Conservation (phyloP, 2,329 filamentous ascomycete genomes). For the Neofusicoccum parvum region DNA sequence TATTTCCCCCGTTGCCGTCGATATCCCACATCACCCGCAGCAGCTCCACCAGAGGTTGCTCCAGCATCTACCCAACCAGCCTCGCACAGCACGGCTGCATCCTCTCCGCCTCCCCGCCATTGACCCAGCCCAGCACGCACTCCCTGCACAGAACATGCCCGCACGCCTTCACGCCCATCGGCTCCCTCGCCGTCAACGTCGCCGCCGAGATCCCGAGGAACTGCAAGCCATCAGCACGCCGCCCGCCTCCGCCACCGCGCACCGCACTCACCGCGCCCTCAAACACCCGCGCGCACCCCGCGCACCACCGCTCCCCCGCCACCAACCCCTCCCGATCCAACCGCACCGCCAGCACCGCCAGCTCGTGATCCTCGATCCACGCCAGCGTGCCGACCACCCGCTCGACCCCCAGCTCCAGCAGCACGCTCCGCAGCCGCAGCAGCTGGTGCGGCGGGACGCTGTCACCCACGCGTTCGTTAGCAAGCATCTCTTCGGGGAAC, state of each 20-base stretch:
- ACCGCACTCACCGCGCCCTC: background rate
- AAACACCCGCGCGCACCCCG: background rate
- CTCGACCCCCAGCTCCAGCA: background rate
- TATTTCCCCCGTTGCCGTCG: too few species aligned
- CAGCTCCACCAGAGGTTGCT: too few species aligned
- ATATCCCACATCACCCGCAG: too few species aligned
- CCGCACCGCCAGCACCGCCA: background rate
- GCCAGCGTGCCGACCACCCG: background rate
- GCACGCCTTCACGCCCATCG: background rate
- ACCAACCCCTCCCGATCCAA: background rate
- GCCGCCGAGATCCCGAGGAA: too few species aligned
- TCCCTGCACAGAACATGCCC: background rate
- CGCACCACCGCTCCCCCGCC: background rate
- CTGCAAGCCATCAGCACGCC: too few species aligned
- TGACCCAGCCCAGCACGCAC: background rate
- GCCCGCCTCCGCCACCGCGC: too few species aligned
- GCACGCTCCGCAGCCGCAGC: background rate
- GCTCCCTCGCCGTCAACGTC: background rate
- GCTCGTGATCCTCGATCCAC: constrained; percentile 10
- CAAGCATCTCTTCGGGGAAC: too few species aligned
- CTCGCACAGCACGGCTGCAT: background rate
- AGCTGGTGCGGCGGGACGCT: too few species aligned
- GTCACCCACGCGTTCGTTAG: too few species aligned
- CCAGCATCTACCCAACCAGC: too few species aligned
- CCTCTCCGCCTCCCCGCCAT: background rate